These are phyloP conservation scores for Zygoascus tannicola DNA, from an alignment of 805 yeast species.

Conservation along the genomic window DNA sequence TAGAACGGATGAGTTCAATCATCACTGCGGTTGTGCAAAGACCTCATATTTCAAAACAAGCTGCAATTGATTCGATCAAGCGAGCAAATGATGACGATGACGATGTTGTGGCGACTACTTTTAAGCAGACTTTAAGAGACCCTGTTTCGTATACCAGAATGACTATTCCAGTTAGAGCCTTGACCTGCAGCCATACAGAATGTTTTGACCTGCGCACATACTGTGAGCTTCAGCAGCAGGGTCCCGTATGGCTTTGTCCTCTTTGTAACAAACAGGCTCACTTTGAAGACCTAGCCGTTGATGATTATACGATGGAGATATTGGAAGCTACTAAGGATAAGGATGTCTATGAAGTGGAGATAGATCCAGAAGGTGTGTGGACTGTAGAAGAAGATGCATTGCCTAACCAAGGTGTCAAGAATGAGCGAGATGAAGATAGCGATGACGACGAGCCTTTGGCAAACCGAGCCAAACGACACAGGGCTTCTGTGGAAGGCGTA, in stretches of 20 bases:
- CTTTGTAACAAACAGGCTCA: constrained; percentile 51
- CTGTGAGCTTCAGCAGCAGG: constrained; percentile 64
- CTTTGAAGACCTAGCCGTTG: constrained; percentile 54
- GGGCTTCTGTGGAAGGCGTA: neutral
- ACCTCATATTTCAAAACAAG: constrained; percentile 44
- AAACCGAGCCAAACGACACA: constrained; percentile 1
- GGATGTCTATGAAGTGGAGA: constrained; percentile 50
- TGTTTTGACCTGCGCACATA: constrained; percentile 80
- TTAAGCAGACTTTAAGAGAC: constrained; percentile 61
- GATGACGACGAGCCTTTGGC: neutral
- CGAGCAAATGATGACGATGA: constrained; percentile 48
- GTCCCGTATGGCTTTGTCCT: constrained; percentile 86
- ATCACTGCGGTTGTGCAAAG: constrained; percentile 34
- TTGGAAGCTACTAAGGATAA: constrained; percentile 43
- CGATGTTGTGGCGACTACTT: constrained; percentile 57
- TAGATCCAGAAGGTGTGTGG: constrained; percentile 74
- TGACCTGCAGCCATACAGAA: constrained; percentile 67
- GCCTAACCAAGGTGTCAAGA: constrained; percentile 3
- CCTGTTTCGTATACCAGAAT: constrained; percentile 70
- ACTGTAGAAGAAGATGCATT: constrained; percentile 16
- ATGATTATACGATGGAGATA: constrained; percentile 64
- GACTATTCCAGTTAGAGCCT: constrained; percentile 60
- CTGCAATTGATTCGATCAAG: constrained; percentile 42
- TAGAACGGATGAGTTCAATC: constrained; percentile 34
- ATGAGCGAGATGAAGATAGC: neutral